phyloP scores from a whole-genome alignment of 2,329 filamentous ascomycete genomes.

The Microdochium nivale region DNA sequence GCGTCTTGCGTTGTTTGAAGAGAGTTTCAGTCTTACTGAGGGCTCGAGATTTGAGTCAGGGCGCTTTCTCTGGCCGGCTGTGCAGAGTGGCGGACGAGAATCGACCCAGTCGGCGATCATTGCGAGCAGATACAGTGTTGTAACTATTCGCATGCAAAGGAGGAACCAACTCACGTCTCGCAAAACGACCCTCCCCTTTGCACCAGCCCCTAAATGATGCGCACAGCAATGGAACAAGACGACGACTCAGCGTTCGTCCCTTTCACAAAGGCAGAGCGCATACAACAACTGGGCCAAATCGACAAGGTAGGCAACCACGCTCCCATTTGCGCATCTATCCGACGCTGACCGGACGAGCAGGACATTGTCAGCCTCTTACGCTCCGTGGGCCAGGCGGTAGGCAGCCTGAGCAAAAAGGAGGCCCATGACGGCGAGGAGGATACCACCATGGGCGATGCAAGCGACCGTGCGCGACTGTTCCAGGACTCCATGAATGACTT shows the following conservation, averaged over 20 bases:
- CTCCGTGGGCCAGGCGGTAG: slow-evolving; percentile 53
- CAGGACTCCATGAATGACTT: slow-evolving; percentile 57
- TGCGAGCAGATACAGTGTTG: too few species aligned
- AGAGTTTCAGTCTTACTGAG: too few species aligned
- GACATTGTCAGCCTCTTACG: slow-evolving; percentile 38
- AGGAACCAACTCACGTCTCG: too few species aligned
- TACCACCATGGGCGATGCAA: slow-evolving; percentile 25
- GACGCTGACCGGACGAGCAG: slow-evolving; percentile 6
- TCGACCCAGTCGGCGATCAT: too few species aligned
- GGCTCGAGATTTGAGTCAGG: too few species aligned
- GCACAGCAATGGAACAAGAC: neutral
- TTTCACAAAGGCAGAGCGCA: slow-evolving; percentile 70
- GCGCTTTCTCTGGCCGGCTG: too few species aligned
- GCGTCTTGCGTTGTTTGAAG: too few species aligned
- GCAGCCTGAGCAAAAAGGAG: slow-evolving; percentile 48
- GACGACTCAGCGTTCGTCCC: slow-evolving; percentile 29
- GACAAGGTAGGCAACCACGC: slow-evolving; percentile 52
- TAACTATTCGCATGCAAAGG: too few species aligned
- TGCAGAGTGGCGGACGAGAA: too few species aligned
- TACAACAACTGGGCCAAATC: slow-evolving; percentile 71
- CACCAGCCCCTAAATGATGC: neutral
- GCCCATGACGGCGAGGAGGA: slow-evolving; percentile 10
- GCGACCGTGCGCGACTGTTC: slow-evolving; percentile 47
- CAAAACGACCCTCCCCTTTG: too few species aligned
- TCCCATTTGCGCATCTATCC: neutral